phyloP scores from a whole-genome alignment of 169 alveolate genomes.

The Besnoitia besnoiti region DNA sequence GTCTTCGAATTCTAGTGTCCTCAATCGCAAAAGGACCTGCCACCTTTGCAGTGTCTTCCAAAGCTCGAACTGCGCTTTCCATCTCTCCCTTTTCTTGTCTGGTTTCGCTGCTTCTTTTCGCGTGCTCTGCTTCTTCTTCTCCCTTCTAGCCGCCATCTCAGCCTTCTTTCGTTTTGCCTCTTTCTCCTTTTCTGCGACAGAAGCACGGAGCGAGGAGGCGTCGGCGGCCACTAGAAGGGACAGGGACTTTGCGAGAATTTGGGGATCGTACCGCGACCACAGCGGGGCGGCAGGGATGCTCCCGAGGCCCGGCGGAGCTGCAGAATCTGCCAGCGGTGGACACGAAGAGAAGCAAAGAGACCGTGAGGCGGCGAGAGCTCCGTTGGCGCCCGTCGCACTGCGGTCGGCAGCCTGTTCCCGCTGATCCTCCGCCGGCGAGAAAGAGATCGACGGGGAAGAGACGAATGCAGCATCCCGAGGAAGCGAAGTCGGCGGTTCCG shows the following conservation, averaged over 20 bases:
- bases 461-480: no score
- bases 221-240: not conserved
- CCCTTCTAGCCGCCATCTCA: not conserved
- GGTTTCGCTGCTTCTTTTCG: no score
- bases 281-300: not conserved
- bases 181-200: not conserved
- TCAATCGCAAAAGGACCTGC: not conserved
- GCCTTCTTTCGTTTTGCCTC: not conserved
- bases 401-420: no score
- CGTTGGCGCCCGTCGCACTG: no score
- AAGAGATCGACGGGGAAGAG: no score
- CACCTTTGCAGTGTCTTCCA: constrained; percentile 9
- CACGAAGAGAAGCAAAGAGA: not conserved
- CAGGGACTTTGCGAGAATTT: not conserved
- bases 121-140: not conserved
- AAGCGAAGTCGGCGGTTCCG: no score
- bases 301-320: not conserved
- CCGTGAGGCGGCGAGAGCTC: not conserved
- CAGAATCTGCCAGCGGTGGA: not conserved
- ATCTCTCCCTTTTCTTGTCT: not conserved
- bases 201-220: not conserved
- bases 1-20: constrained; percentile 6
- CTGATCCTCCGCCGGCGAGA: no score
- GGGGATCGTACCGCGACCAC: not conserved
- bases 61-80: not conserved